Conservation (phyloP, 2,329 filamentous ascomycete genomes). For the Macrophomina pseudophaseolina region DNA sequence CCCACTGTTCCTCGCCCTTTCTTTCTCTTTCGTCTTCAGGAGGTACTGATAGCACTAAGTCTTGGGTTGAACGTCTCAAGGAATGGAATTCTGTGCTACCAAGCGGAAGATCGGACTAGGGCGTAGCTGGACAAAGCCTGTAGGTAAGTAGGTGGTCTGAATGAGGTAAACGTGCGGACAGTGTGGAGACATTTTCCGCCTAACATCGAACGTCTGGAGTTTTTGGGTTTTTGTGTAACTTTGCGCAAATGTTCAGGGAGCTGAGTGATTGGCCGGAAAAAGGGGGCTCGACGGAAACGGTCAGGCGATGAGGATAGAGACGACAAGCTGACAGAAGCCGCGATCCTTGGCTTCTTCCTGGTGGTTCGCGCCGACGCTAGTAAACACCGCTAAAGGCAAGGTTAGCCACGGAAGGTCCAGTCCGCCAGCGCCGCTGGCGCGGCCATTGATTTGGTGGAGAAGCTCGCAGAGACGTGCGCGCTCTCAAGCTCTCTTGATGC, state of each 20-base stretch:
- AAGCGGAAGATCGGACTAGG: background rate
- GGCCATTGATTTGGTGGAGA: background rate
- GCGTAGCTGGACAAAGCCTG: background rate
- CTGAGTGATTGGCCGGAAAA: constrained; percentile 3
- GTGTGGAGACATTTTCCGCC: background rate
- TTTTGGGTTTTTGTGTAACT: constrained; percentile 27
- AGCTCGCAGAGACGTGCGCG: background rate
- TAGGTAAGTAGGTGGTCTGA: background rate
- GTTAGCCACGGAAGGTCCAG: background rate
- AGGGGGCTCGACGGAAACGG: constrained; percentile 12
- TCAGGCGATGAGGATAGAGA: background rate
- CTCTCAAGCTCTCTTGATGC: background rate
- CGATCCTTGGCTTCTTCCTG: constrained; percentile 9
- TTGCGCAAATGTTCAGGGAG: background rate
- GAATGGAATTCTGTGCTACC: constrained; percentile 18
- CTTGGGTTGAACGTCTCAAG: constrained; percentile 1
- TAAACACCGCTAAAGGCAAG: background rate
- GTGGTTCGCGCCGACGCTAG: background rate
- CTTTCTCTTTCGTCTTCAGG: background rate
- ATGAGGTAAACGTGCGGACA: constrained; percentile 3
- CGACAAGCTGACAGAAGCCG: background rate
- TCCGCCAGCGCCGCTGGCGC: background rate
- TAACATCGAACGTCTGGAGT: constrained; percentile 23
- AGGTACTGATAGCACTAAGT: background rate
- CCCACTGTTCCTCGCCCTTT: background rate